Evolutionary conservation across 768 basidiomycete genomes (phyloP), one percentile per base, ranked within the genome.

Genomic region (Hypholoma sublateritium): DNA sequence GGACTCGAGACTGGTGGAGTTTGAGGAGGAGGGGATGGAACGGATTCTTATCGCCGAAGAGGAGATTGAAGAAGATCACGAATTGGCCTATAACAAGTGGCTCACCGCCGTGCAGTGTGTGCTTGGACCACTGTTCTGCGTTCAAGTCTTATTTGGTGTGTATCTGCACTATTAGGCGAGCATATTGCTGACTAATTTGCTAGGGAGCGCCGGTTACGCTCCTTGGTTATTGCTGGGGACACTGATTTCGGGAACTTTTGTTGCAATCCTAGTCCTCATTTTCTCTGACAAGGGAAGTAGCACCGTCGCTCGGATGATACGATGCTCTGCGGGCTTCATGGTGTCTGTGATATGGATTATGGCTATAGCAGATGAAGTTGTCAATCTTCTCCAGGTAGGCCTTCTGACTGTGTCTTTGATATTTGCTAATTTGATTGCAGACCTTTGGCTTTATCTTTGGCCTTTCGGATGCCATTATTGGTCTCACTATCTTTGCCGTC

Each of bases 291-390:
- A 81, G 41, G 88, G 91, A 2, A 74, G 78, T 17, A 78, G 84
- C 59, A 76, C 80, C 5, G 66, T 80, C 13, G 79, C 83, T 45
- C 80, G 84, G 55, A 79, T 94, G 72, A 78, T 82, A 9, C 81
- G 95, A 9, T 96, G 93, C 66, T 88, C 86, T 21, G 87, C 95
- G 80, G 96, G 97, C 0, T 99, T 99, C 74, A 69, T 87, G 19
- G 88, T 96, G 24, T 81, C 94, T 2, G 84, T 98, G 59, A 87
- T 98, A 7, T 99, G 97, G 96, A 98, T 99, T 64, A 95, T 98
- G 86, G 94, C 91, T 5, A 95, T 98, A 47, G 95, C 95, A 1
- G 95, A 97, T 68, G 95, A 98, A 69, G 94, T 96, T 2, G 94
- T 98, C 28, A 82, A 89, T 47, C 87, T 98, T 11, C 80, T 98